These are phyloP conservation scores for Gracilariopsis chorda DNA, from an alignment of 23 red algal species.

Conservation along the genomic window DNA sequence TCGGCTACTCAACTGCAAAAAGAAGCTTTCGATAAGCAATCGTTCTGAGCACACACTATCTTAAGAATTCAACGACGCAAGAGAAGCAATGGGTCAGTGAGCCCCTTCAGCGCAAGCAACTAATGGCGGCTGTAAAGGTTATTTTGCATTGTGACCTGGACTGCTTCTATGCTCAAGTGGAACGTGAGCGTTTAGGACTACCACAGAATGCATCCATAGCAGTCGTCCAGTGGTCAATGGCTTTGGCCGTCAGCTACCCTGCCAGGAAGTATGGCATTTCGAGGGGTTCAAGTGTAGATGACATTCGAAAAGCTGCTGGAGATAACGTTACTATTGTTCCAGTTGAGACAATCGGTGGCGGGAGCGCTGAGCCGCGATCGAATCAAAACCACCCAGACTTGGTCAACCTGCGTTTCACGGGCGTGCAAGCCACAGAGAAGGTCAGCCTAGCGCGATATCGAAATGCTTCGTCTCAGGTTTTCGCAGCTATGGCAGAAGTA, in stretches of 20 bases:
- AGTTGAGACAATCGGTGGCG: constrained; percentile 81
- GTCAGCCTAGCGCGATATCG: constrained; percentile 88
- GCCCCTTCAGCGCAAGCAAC: too few species aligned
- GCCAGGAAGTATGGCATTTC: constrained; percentile 77
- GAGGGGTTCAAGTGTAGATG: constrained; percentile 59
- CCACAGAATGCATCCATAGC: constrained; percentile 55
- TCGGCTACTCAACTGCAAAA: too few species aligned
- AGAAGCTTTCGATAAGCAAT: too few species aligned
- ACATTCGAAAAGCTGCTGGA: constrained; percentile 51
- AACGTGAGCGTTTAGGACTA: constrained; percentile 74
- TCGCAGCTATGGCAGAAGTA: constrained; percentile 40
- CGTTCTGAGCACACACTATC: too few species aligned
- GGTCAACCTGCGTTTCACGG: background rate
- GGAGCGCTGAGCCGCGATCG: background rate
- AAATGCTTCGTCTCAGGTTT: constrained; percentile 64
- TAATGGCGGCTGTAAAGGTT: constrained; percentile 37
- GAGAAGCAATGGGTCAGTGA: too few species aligned
- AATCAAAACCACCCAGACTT: background rate
- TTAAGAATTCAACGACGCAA: too few species aligned
- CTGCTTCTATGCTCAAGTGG: constrained; percentile 97
- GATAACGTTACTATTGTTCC: constrained; percentile 71
- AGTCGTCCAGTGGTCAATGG: constrained; percentile 86
- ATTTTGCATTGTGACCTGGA: constrained; percentile 87
- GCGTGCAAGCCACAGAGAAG: constrained; percentile 55
- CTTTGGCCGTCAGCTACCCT: constrained; percentile 94